Evolutionary conservation across 2,329 filamentous ascomycete species (phyloP).

Genomic region (Mycosphaerella sp.): DNA sequence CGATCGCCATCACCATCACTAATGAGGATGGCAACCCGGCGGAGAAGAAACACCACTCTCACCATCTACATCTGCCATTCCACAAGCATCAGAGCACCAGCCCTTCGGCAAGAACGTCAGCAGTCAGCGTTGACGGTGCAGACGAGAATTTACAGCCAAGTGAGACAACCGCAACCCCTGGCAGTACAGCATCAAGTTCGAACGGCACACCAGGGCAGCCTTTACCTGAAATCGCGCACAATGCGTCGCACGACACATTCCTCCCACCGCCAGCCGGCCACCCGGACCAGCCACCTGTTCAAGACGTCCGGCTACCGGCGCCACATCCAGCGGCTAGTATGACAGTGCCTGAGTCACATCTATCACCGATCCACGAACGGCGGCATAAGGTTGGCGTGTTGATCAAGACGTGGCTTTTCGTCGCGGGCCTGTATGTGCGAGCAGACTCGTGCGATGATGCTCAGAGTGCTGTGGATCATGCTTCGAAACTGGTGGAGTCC

Average conservation of each 20-base stretch:
- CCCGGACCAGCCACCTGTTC: slow-evolving; percentile 36
- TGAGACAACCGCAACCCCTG: slow-evolving; percentile 6
- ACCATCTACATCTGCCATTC: slow-evolving; percentile 34
- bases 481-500: slow-evolving; percentile 63
- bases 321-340: slow-evolving; percentile 34
- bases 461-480: slow-evolving; percentile 72
- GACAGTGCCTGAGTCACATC: slow-evolving; percentile 41
- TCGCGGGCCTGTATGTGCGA: slow-evolving; percentile 79
- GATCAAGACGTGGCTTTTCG: slow-evolving; percentile 80
- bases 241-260: slow-evolving; percentile 31
- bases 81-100: slow-evolving; percentile 15
- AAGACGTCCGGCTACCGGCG: slow-evolving; percentile 41
- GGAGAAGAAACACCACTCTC: slow-evolving; percentile 33
- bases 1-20: slow-evolving; percentile 72
- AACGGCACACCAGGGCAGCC: slow-evolving; percentile 28
- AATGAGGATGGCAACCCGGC: slow-evolving; percentile 47
- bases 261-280: slow-evolving; percentile 37
- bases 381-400: slow-evolving; percentile 55
- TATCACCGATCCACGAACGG: slow-evolving; percentile 46
- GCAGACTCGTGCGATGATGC: slow-evolving; percentile 75
- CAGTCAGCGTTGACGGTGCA: slow-evolving; percentile 13
- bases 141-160: slow-evolving; percentile 13
- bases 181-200: slow-evolving; percentile 3
- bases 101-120: slow-evolving; percentile 8
- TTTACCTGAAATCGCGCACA: slow-evolving; percentile 37